Evolutionary conservation across 2,329 filamentous ascomycete genomes (phyloP), one percentile per base, ranked within the genome.

Genomic region (Thielaviopsis populi): DNA sequence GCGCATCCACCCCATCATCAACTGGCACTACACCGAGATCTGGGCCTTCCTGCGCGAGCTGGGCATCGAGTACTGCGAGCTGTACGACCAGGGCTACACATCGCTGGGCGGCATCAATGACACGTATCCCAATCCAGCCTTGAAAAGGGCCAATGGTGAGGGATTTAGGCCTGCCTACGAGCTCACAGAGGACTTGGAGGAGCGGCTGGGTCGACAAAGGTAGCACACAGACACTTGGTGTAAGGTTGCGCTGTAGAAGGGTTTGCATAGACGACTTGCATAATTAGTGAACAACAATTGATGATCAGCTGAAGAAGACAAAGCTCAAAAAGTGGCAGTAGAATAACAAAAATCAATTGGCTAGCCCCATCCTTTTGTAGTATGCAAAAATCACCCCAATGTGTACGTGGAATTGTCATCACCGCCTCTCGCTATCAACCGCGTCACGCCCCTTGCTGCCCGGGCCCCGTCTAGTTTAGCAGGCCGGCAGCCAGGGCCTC

Each of bases 1-100:
- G 85, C 83, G 94, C 65, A 80, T 97, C 66, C 91, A 99, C 74
- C 92, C 94, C 0, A 88, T 99, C 10, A 91, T 99, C 71, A 94
- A 99, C 74, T 99, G 94, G 94, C 89, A 94, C 73, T 96, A 96
- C 74, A 83, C 84, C 11, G 92, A 97, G 73, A 92, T 97, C 63
- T 97, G 94, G 94, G 83, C 85, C 53, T 94, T 95, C 72, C 87
- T 95, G 67, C 82, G 87, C 37, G 84, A 88, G 70, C 76, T 97
- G 37, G 80, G 83, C 1, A 84, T 97, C 33, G 84, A 86, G 4
- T 99, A 96, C 72, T 97, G 94, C 73, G 76, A 79, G 11, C 78
- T 99, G 30, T 99, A 99, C 73, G 90, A 96, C 72, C 71, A 72
- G 68, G 92, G 92, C 10, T 96, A 94, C 74, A 96, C 94, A 2